These are phyloP conservation scores for Tieghemiomyces parasiticus DNA, from an alignment of 192 early-diverging fungal genomes.

Conservation along the genomic window DNA sequence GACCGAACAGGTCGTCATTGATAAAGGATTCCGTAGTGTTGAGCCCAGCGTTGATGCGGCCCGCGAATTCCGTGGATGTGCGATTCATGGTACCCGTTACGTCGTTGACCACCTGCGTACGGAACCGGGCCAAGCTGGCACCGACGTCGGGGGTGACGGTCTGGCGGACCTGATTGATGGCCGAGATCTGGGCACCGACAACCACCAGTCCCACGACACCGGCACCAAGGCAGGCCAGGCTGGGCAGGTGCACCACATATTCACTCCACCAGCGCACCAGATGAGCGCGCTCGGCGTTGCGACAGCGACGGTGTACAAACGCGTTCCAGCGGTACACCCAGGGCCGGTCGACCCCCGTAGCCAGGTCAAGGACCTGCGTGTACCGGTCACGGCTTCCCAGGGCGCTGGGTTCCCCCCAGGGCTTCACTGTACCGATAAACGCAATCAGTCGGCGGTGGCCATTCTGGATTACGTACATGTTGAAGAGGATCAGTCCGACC, in stretches of 20 bases:
- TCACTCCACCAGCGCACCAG: constrained; percentile 26
- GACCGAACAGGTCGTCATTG: constrained; percentile 22
- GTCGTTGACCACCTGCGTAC: constrained; percentile 15
- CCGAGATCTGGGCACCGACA: constrained; percentile 17
- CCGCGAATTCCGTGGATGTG: constrained; percentile 18
- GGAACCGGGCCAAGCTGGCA: constrained; percentile 15
- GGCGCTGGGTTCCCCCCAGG: not conserved
- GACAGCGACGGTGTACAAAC: not conserved
- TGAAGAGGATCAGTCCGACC: not conserved
- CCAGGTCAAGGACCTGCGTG: not conserved
- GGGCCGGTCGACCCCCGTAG: not conserved
- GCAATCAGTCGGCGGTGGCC: not conserved
- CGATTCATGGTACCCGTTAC: constrained; percentile 15
- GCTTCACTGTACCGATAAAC: not conserved
- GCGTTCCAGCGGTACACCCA: not conserved
- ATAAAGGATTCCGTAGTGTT: constrained; percentile 12
- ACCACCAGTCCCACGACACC: constrained; percentile 19
- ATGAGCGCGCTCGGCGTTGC: not conserved
- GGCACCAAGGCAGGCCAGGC: constrained; percentile 25
- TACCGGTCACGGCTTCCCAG: not conserved
- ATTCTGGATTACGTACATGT: not conserved
- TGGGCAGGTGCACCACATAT: constrained; percentile 24
- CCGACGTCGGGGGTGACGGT: constrained; percentile 20
- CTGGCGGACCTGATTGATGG: constrained; percentile 20
- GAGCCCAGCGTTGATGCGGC: constrained; percentile 19